Conservation (phyloP, 352 stramenopile genomes). For the Globisporangium lucens region DNA sequence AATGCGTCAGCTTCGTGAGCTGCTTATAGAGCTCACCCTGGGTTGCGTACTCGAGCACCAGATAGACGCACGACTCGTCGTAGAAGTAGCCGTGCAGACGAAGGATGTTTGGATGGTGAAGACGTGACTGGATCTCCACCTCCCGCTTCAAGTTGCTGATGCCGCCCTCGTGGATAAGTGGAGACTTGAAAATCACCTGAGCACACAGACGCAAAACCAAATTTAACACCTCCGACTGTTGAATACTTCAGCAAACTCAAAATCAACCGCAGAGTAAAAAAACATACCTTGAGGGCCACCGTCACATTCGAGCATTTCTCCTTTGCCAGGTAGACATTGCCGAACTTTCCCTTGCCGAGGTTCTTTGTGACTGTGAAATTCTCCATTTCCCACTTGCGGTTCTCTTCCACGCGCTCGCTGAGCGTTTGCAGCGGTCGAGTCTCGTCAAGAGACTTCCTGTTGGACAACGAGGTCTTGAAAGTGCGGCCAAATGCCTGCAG, state of each 20-base stretch:
- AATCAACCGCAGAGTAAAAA: neutral
- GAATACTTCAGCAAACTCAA: neutral
- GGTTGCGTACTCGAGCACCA: slow-evolving; percentile 81
- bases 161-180: slow-evolving; percentile 49
- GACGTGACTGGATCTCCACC: slow-evolving; percentile 78
- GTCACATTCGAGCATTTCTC: slow-evolving; percentile 61
- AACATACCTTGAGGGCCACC: slow-evolving; percentile 75
- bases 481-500: slow-evolving; percentile 17
- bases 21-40: slow-evolving; percentile 84
- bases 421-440: slow-evolving; percentile 32
- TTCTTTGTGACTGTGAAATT: slow-evolving; percentile 80
- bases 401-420: slow-evolving; percentile 44
- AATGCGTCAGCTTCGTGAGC: slow-evolving; percentile 52
- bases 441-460: slow-evolving; percentile 47
- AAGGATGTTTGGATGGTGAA: slow-evolving; percentile 75
- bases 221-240: neutral
- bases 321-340: slow-evolving; percentile 81
- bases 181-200: slow-evolving; percentile 70
- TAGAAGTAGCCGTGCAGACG: slow-evolving; percentile 84
- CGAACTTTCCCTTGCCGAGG: slow-evolving; percentile 83
- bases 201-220: neutral
- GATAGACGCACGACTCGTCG: slow-evolving; percentile 76
- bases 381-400: slow-evolving; percentile 67
- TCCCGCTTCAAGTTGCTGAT: slow-evolving; percentile 73
- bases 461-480: slow-evolving; percentile 21